phyloP scores from a whole-genome alignment of 2,329 filamentous ascomycete genomes.

The Beauveria bassiana region DNA sequence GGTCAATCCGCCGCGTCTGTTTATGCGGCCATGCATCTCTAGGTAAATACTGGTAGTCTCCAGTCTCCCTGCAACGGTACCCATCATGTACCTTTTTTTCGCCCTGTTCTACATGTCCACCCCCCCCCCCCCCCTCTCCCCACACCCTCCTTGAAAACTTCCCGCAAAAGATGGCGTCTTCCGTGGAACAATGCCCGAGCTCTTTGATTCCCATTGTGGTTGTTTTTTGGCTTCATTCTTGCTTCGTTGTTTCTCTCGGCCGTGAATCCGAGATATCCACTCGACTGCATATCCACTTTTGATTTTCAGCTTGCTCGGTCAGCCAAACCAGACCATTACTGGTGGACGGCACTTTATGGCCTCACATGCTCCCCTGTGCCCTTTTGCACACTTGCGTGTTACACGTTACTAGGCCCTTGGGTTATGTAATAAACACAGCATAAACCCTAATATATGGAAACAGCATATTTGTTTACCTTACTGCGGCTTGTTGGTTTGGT shows the following conservation, averaged over 20 bases:
- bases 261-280: neutral
- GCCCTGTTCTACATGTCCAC: neutral
- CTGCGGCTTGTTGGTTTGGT: no score
- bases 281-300: neutral
- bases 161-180: neutral
- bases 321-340: neutral
- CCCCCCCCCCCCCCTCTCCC: neutral
- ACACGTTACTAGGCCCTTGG: no score
- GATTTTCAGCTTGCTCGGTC: neutral
- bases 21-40: no score
- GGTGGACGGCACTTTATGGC: no score
- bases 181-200: neutral
- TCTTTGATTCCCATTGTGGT: neutral
- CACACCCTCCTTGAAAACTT: neutral
- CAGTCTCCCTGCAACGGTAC: neutral
- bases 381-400: no score
- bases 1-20: no score
- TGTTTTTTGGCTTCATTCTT: neutral
- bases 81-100: neutral
- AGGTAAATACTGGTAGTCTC: neutral
- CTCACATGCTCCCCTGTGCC: no score
- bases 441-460: no score
- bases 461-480: no score
- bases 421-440: no score
- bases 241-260: neutral